These are phyloP conservation scores for Chaetomium cochliodes DNA, from an alignment of 495 filamentous ascomycete genomes.

Conservation along the genomic window DNA sequence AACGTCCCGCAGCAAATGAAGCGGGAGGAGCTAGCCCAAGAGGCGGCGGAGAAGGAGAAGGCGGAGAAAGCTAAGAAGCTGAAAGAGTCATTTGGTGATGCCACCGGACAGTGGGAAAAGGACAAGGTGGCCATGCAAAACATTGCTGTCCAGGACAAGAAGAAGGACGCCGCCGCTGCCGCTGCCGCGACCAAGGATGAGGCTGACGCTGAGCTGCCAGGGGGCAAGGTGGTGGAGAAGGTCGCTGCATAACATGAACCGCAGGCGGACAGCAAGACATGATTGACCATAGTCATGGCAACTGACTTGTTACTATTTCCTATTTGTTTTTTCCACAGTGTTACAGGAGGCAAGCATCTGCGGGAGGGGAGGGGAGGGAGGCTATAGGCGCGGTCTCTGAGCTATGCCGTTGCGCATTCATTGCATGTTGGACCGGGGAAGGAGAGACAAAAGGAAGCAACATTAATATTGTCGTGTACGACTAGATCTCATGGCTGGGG, in stretches of 20 bases:
- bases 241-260: not conserved
- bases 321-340: not conserved
- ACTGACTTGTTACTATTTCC: not conserved
- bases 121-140: constrained; percentile 76
- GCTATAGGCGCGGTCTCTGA: not conserved
- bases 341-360: not conserved
- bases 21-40: constrained; percentile 66
- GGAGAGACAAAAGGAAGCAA: constrained; percentile 26
- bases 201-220: not conserved
- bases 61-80: constrained; percentile 64
- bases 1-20: constrained; percentile 72
- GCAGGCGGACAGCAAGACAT: constrained; percentile 12
- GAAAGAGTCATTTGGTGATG: constrained; percentile 67
- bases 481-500: constrained; percentile 27
- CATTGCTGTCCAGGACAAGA: constrained; percentile 56
- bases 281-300: not conserved
- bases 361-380: not conserved
- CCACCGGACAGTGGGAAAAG: constrained; percentile 73
- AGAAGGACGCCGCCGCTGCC: constrained; percentile 25
- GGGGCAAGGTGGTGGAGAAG: constrained; percentile 15
- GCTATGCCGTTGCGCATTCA: constrained; percentile 2
- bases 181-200: constrained; percentile 1
- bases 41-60: constrained; percentile 70
- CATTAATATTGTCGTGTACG: constrained; percentile 25
- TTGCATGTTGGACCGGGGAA: constrained; percentile 12